A percentile compares a stretch with the other conserved stretches of the same genome.
phyloP scores from a whole-genome alignment of 2,329 filamentous ascomycete species.

The Cyphellophora attinorum region DNA sequence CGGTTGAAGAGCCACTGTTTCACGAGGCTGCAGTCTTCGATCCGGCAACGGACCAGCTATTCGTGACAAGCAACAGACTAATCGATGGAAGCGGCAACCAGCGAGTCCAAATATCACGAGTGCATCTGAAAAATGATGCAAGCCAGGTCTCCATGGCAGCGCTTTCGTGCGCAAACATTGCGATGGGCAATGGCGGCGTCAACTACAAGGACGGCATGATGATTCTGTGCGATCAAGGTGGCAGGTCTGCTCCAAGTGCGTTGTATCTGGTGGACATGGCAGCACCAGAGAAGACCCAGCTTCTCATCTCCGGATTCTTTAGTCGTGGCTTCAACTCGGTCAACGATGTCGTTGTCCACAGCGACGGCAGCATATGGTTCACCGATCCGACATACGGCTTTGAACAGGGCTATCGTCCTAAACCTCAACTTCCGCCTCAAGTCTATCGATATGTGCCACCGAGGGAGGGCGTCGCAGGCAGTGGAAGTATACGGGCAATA shows the following conservation, averaged over 20 bases:
- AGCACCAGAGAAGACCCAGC: neutral
- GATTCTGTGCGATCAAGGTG: no score
- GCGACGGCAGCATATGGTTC: slow-evolving; percentile 30
- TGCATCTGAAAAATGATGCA: no score
- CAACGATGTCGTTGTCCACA: slow-evolving; percentile 27
- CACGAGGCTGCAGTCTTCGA: no score
- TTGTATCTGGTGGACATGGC: slow-evolving; percentile 1
- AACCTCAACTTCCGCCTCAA: slow-evolving; percentile 24
- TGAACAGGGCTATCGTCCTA: slow-evolving; percentile 24
- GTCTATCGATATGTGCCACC: slow-evolving; percentile 29
- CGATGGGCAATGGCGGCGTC: slow-evolving; percentile 10
- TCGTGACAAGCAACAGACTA: no score
- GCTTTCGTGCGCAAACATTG: slow-evolving; percentile 3
- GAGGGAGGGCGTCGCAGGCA: no score
- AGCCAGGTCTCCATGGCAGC: no score
- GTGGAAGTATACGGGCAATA: slow-evolving; percentile 23
- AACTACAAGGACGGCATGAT: no score
- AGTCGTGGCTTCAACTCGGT: slow-evolving; percentile 23
- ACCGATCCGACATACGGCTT: slow-evolving; percentile 29
- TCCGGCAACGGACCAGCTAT: no score
- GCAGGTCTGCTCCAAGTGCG: no score
- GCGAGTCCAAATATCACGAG: no score
- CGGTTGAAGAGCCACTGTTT: no score
- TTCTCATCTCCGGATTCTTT: slow-evolving; percentile 3
- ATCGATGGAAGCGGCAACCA: no score